Conservation (phyloP, 192 early-diverging fungal genomes). For the Allomyces arbusculus region DNA sequence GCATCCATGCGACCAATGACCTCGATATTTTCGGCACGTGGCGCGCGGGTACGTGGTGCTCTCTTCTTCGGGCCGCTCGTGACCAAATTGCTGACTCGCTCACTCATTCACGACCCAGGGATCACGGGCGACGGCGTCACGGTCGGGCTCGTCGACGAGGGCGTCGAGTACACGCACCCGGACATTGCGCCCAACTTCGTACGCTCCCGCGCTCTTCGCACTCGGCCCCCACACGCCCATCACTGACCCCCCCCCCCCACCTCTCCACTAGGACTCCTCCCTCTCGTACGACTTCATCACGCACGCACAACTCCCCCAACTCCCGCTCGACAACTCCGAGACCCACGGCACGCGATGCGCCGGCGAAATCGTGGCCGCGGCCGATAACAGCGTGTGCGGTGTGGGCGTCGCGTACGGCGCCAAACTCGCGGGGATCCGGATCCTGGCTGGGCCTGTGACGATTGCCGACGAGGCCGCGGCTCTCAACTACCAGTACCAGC, state of each 20-base stretch:
- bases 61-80: no score
- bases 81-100: no score
- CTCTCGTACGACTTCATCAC: conserved; percentile 65
- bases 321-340: conserved; percentile 52
- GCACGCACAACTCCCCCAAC: conserved; percentile 38
- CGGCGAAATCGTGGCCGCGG: conserved; percentile 80
- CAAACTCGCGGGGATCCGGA: conserved; percentile 50
- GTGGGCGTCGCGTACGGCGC: conserved; percentile 81
- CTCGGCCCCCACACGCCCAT: no score
- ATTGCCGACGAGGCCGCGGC: conserved; percentile 81
- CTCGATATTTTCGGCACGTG: no score
- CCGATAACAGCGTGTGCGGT: conserved; percentile 68
- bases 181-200: conserved; percentile 81
- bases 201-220: no score
- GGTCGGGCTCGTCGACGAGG: conserved; percentile 89
- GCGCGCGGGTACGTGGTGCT: no score
- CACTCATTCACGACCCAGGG: conserved; percentile 6
- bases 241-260: no score
- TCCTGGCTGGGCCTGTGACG: conserved; percentile 13
- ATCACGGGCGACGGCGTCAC: conserved; percentile 72
- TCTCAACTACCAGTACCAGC: conserved; percentile 69
- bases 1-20: no score
- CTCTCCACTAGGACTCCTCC: no score
- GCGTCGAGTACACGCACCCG: conserved; percentile 63
- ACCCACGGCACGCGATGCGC: conserved; percentile 93